Evolutionary conservation across 129 eudicot species (phyloP).

Genomic region (Daucus carota): DH1_v3.0 NC_030382.2:51375001-51375500

Average conservation of each 20-base stretch:
- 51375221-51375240: conserved; percentile 31
- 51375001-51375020: conserved; percentile 22
- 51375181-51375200: conserved; percentile 18
- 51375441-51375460: no score
- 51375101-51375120: conserved; percentile 29
- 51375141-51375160: neutral
- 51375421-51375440: no score
- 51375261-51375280: neutral
- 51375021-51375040: conserved; percentile 31
- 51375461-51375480: neutral
- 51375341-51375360: neutral
- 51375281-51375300: neutral
- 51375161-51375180: conserved; percentile 16
- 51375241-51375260: conserved; percentile 27
- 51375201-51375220: conserved; percentile 6
- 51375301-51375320: neutral
- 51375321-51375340: neutral
- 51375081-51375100: conserved; percentile 36
- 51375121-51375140: conserved; percentile 19
- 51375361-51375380: neutral
- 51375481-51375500: neutral
- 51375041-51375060: conserved; percentile 36
- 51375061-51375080: conserved; percentile 19
- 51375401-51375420: neutral
- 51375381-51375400: neutral